phyloP scores from a whole-genome alignment of 495 filamentous ascomycete genomes.

The Penicillium odoratum region DNA sequence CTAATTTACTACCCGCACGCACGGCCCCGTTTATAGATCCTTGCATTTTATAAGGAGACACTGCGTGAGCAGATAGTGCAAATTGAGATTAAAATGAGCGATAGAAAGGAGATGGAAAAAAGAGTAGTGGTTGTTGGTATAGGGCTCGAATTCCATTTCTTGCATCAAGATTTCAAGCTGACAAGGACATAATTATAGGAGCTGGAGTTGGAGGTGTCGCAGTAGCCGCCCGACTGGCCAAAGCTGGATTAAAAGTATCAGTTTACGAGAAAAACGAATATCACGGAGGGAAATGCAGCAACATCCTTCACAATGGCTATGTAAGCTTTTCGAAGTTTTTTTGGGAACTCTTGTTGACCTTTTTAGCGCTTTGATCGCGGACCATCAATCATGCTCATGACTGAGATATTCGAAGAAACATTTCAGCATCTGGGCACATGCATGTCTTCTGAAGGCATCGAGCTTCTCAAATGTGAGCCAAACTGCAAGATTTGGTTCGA shows the following conservation, averaged over 20 bases:
- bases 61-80: no score
- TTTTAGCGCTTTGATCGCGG: slow-evolving; percentile 69
- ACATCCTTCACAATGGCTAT: not conserved
- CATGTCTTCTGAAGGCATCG: slow-evolving; percentile 54
- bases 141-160: not conserved
- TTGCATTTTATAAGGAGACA: not conserved
- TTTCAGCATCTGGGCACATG: slow-evolving; percentile 64
- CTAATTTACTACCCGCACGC: not conserved
- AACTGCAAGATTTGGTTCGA: slow-evolving; percentile 71
- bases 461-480: slow-evolving; percentile 65
- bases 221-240: slow-evolving; percentile 8
- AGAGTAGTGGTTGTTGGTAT: not conserved
- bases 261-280: slow-evolving; percentile 11
- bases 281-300: slow-evolving; percentile 11
- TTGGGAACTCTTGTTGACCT: not conserved
- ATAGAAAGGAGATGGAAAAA: not conserved
- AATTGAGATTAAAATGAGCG: not conserved
- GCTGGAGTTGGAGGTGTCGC: slow-evolving; percentile 10
- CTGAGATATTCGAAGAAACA: slow-evolving; percentile 62
- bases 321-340: not conserved
- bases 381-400: slow-evolving; percentile 67
- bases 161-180: not conserved
- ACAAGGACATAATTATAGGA: not conserved
- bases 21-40: not conserved
- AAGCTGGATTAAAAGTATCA: slow-evolving; percentile 8